Conservation (phyloP, 106 monocot species). For the Cymbidium sinense region DNA sequence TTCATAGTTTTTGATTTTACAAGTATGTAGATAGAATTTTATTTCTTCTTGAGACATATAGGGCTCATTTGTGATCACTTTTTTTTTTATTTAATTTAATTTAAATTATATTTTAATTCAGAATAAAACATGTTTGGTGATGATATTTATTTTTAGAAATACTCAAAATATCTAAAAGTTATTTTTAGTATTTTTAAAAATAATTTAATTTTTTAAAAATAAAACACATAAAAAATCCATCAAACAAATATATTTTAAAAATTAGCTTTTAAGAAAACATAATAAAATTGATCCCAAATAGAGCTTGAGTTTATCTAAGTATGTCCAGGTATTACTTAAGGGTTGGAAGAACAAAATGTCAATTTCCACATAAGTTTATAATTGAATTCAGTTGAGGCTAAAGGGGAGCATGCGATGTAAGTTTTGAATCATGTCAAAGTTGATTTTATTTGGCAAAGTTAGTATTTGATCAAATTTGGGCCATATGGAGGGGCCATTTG, state of each 20-base stretch:
- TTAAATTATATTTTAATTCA: background rate
- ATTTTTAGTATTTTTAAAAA: too few relatives aligned
- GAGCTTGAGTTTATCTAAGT: background rate
- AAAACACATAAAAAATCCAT: too few relatives aligned
- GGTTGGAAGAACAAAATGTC: background rate
- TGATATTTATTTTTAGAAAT: too few relatives aligned
- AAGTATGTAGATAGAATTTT: background rate
- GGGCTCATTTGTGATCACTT: too few relatives aligned
- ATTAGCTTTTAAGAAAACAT: too few relatives aligned
- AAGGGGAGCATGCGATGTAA: background rate
- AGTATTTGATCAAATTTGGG: background rate
- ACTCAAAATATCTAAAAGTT: too few relatives aligned
- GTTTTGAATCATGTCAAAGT: constrained; percentile 1
- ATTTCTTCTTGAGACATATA: background rate
- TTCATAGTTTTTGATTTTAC: background rate
- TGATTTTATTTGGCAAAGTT: background rate
- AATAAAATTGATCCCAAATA: too few relatives aligned
- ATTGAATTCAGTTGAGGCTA: background rate
- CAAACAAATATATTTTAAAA: too few relatives aligned
- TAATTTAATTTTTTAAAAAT: too few relatives aligned
- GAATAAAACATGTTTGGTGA: too few relatives aligned
- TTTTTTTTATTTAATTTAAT: background rate
- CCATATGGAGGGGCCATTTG: too few relatives aligned
- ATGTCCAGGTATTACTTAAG: background rate
- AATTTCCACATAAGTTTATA: background rate